Base-by-base conservation (phyloP, 106 monocot genomes). In the Agapanthus africanus region DNA sequence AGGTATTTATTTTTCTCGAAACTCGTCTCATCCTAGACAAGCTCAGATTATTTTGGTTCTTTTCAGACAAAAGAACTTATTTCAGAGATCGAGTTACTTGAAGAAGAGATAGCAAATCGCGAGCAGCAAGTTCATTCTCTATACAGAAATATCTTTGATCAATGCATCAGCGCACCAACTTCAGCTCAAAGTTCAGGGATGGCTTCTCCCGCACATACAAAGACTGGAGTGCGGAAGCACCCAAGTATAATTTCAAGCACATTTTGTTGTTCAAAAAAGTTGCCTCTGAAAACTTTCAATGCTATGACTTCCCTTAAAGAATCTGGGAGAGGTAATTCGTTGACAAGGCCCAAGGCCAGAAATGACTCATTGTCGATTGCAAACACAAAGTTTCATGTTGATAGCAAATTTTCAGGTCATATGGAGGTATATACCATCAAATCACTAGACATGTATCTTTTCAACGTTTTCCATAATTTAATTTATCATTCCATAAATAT, bases 221-320 rank as follows among this genome's bases (percentile, higher is more conserved):
- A 78, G 49, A 61, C 30, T 62, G 65, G 51, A 70, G 16, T 57
- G 33, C 77, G 75, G 52, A 82, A 81, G 47, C 87, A 88, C 8
- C 85, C 91, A 19, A 85, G 70, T 40, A 79, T 92, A 63, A 92
- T 92, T 52, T 85, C 85, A 22, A 88, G 78, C 78, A 68, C 85
- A 66, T 92, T 92, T 73, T 92, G 91, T 77, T 92, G 88, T 11
- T 91, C 91, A 5, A 88, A 79, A 69, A 88, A 92, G 61, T 88
- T 92, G 23, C 78, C 75, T 2, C 75, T 92, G 65, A 80, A 85
- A 37, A 62, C 77, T 72, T 79, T 88, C 65, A 82, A 83, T 7
- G 71, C 84, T 71, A 38, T 83, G 59, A 38, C 71, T 71, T 79
- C 79, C 0, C 57, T 75, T 10, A 80, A 65, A 39, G 87, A 84